These are phyloP conservation scores for Gynostemma pentaphyllum DNA, from an alignment of 306 rosid genomes.

Conservation along the genomic window DNA sequence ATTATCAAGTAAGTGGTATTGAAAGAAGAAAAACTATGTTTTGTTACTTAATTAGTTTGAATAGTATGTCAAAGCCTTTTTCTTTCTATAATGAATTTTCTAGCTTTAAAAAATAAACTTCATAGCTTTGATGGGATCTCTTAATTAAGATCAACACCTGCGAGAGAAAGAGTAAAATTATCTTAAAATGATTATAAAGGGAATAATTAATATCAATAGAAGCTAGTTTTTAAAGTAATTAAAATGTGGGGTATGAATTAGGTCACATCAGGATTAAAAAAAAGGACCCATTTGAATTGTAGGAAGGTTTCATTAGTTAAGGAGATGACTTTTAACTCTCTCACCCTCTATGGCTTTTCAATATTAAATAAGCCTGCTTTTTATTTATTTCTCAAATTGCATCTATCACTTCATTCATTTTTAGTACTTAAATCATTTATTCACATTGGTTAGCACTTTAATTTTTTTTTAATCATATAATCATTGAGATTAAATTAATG, in stretches of 20 bases:
- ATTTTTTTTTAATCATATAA: too few relatives aligned
- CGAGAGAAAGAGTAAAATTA: neutral
- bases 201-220: conserved; percentile 7
- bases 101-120: too few relatives aligned
- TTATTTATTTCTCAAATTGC: conserved; percentile 13
- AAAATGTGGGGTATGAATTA: conserved; percentile 17
- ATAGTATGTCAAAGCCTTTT: too few relatives aligned
- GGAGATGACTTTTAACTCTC: neutral
- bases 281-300: conserved; percentile 36
- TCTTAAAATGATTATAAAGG: conserved; percentile 12
- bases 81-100: too few relatives aligned
- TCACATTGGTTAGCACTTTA: conserved; percentile 3
- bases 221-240: neutral
- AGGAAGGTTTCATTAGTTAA: conserved; percentile 12
- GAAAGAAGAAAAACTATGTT: too few relatives aligned
- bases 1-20: too few relatives aligned
- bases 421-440: neutral
- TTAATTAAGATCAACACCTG: too few relatives aligned
- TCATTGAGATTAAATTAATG: neutral
- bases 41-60: too few relatives aligned
- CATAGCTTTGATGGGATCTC: too few relatives aligned
- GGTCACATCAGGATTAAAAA: conserved; percentile 31
- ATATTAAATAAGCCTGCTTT: conserved; percentile 15
- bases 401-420: neutral
- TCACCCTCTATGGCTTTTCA: conserved; percentile 6